Percentiles rank a stretch among this genome's conserved stretches.
phyloP scores from a whole-genome alignment of 2,329 filamentous ascomycete species.

The Cladosporium velox region DNA sequence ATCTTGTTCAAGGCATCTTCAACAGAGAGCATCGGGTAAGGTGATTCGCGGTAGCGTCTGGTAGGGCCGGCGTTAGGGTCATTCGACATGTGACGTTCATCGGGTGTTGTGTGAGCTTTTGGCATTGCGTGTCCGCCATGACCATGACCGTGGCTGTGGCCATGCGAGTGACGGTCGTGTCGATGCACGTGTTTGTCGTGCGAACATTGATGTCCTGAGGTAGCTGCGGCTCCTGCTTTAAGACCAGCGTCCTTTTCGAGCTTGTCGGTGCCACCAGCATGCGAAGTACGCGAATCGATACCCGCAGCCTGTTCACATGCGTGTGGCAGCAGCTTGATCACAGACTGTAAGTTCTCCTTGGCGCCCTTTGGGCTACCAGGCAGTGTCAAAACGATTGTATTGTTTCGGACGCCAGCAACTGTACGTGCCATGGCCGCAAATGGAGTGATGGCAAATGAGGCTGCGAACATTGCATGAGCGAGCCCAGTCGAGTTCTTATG shows the following conservation, averaged over 20 bases:
- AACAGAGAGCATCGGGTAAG: conserved; percentile 89
- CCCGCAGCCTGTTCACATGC: conserved; percentile 90
- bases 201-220: not conserved
- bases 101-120: conserved; percentile 70
- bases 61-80: conserved; percentile 62
- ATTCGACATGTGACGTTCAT: conserved; percentile 59
- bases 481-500: conserved; percentile 86
- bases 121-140: conserved; percentile 54
- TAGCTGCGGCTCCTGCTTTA: conserved; percentile 27
- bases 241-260: conserved; percentile 82
- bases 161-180: conserved; percentile 50
- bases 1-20: conserved; percentile 76
- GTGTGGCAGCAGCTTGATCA: conserved; percentile 89
- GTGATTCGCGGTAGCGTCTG: conserved; percentile 77
- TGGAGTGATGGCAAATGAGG: conserved; percentile 82
- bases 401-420: conserved; percentile 81
- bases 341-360: conserved; percentile 84
- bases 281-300: conserved; percentile 74
- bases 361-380: conserved; percentile 95
- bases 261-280: conserved; percentile 78
- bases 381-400: conserved; percentile 80
- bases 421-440: conserved; percentile 98
- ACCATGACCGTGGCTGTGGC: conserved; percentile 51
- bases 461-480: conserved; percentile 90
- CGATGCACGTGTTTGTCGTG: conserved; percentile 25